Evolutionary conservation across 805 yeast species (phyloP).

Genomic region (Candida sakaeoensis): DNA sequence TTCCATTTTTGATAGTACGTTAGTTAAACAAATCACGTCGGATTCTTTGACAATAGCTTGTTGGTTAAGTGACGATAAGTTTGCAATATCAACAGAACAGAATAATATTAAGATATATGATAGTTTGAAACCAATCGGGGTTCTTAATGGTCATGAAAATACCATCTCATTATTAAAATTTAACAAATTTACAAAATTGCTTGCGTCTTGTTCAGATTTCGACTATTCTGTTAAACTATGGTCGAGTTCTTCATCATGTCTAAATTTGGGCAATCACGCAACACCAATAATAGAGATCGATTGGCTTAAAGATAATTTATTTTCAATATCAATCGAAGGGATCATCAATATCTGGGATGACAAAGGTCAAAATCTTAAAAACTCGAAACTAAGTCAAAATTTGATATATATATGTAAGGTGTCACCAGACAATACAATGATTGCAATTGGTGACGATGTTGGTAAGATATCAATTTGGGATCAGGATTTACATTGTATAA

Average conservation of each 20-base stretch:
- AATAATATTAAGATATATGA: conserved; percentile 55
- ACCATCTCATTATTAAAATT: conserved; percentile 55
- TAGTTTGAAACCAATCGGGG: conserved; percentile 25
- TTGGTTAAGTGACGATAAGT: conserved; percentile 70
- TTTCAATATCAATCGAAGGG: conserved; percentile 70
- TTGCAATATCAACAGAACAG: conserved; percentile 64
- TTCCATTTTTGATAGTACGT: conserved; percentile 61
- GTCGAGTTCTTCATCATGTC: conserved; percentile 60
- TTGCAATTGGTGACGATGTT: conserved; percentile 65
- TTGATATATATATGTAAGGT: conserved; percentile 54
- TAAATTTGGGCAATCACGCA: conserved; percentile 42
- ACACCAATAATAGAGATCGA: conserved; percentile 52
- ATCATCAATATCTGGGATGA: conserved; percentile 66
- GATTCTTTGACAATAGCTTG: conserved; percentile 40
- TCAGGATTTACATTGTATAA: conserved; percentile 17
- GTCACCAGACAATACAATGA: conserved; percentile 44
- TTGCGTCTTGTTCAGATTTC: conserved; percentile 70
- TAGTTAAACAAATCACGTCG: conserved; percentile 24
- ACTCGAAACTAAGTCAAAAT: conserved; percentile 39
- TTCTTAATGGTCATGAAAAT: conserved; percentile 58
- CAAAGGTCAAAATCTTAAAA: conserved; percentile 35
- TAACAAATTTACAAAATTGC: conserved; percentile 46
- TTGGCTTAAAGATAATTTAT: conserved; percentile 44
- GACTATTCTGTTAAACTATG: conserved; percentile 73
- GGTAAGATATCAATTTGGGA: conserved; percentile 59